Percentiles rank a stretch among this genome's conserved stretches.
Conservation (phyloP, 345 rosid species). For the Eucalyptus regnans region DNA sequence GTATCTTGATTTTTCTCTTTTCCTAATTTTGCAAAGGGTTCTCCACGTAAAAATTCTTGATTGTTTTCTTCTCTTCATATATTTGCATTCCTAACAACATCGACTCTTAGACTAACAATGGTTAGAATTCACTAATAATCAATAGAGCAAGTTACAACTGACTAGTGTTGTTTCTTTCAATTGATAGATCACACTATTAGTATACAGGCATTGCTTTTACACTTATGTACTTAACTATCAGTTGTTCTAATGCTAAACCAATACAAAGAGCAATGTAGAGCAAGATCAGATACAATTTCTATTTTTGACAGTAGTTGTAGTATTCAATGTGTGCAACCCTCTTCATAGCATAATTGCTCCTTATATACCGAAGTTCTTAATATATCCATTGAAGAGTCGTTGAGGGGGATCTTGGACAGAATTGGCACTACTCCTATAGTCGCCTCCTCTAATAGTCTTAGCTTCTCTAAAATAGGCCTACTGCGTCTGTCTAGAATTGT, state of each 20-base stretch:
- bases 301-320: background rate
- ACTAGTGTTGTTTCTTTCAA: background rate
- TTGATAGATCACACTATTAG: background rate
- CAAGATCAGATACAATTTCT: background rate
- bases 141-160: background rate
- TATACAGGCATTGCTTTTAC: background rate
- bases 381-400: background rate
- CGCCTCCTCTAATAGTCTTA: background rate
- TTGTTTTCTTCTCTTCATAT: too few species aligned
- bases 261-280: too few species aligned
- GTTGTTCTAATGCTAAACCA: background rate
- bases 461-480: background rate
- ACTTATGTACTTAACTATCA: background rate
- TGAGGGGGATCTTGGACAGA: background rate
- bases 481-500: background rate
- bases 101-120: too few species aligned
- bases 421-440: background rate
- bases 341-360: background rate
- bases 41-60: too few species aligned
- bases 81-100: too few species aligned
- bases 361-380: background rate
- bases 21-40: too few species aligned
- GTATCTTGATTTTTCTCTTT: too few species aligned
- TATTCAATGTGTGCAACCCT: background rate
- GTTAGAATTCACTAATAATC: background rate